Base-by-base conservation (phyloP, 2,329 filamentous ascomycete species). In the Apiospora koreana region DNA sequence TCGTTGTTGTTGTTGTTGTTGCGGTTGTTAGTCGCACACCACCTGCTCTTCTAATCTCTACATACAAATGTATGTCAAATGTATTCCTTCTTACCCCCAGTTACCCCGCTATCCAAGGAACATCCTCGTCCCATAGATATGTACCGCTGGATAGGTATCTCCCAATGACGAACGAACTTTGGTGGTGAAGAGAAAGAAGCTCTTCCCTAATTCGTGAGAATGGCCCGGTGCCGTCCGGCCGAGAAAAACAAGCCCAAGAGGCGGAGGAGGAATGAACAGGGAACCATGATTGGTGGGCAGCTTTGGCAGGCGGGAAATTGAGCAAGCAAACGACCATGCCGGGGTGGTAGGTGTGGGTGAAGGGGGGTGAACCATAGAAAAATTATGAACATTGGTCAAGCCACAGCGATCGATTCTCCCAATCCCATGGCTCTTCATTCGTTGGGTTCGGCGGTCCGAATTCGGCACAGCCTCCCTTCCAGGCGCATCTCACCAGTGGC, bases 171-270 rank as follows among this genome's bases (percentile, higher is more conserved):
- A 31, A 54, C 14, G 12, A 18, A 18, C 25, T 14, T 18, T 35
- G 4, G 35, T 8, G 8, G 35, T 8, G 35, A 45, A n/a, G n/a
- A n/a, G n/a, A n/a, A n/a, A n/a, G n/a, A n/a, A 5, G 1, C 12
- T 21, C n/a, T 8, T 21, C 16, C 16, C 50, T 38, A 28, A 58
- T 58, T 58, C 28, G 50, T 18, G 28, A 58, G 50, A n/a, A 21
- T 31, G n/a, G 54, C 28, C 54, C 54, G 28, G 54, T 62, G 54
- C 54, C 54, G 54, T 62, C 54, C 54, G 54, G 31, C 54, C 54
- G 54, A 62, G 54, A 62, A 38, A 62, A 38, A 62, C 54, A 31
- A n/a, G 31, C 18, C 18, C 2, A n/a, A 16, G 28, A 23, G 54
- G 35, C 3, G 31, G 21, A 38, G 54, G 28, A 7, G 8, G 8